Conservation (phyloP, 768 basidiomycete species). For the Tricholoma terreum region DNA sequence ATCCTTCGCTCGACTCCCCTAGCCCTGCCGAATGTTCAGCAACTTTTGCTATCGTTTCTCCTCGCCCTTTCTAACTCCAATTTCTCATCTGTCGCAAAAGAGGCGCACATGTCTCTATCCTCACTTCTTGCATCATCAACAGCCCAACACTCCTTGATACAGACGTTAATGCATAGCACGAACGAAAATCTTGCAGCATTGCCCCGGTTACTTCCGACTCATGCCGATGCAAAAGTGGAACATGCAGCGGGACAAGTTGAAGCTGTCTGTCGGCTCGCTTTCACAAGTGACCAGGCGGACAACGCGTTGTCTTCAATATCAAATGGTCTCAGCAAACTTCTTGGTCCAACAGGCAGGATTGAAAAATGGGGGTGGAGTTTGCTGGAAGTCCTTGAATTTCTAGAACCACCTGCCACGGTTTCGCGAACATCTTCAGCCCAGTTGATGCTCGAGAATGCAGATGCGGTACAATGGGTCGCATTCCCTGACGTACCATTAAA, state of each 20-base stretch:
- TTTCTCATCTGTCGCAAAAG: conserved; percentile 48
- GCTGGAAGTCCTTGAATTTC: conserved; percentile 77
- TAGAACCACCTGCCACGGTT: conserved; percentile 46
- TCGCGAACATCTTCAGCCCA: conserved; percentile 49
- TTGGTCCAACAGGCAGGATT: conserved; percentile 80
- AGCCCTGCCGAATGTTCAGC: conserved; percentile 65
- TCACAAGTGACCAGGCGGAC: conserved; percentile 12
- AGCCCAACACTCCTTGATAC: conserved; percentile 45
- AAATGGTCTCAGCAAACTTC: conserved; percentile 53
- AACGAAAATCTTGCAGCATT: conserved; percentile 63
- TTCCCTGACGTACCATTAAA: conserved; percentile 64
- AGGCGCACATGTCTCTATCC: conserved; percentile 46
- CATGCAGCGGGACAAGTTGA: conserved; percentile 66
- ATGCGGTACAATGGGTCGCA: conserved; percentile 28
- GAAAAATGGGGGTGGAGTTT: conserved; percentile 93
- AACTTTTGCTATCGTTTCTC: conserved; percentile 67
- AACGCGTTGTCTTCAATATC: conserved; percentile 42
- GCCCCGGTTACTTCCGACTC: conserved; percentile 67
- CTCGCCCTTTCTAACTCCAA: conserved; percentile 67
- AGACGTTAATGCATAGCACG: conserved; percentile 60
- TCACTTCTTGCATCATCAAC: conserved; percentile 43
- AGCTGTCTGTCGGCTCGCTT: conserved; percentile 60
- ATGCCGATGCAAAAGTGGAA: conserved; percentile 71
- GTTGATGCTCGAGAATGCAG: conserved; percentile 53
- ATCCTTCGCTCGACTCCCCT: conserved; percentile 54